Conservation (phyloP, 1,284 basidiomycete genomes). For the Rhodotorula sp. region DNA sequence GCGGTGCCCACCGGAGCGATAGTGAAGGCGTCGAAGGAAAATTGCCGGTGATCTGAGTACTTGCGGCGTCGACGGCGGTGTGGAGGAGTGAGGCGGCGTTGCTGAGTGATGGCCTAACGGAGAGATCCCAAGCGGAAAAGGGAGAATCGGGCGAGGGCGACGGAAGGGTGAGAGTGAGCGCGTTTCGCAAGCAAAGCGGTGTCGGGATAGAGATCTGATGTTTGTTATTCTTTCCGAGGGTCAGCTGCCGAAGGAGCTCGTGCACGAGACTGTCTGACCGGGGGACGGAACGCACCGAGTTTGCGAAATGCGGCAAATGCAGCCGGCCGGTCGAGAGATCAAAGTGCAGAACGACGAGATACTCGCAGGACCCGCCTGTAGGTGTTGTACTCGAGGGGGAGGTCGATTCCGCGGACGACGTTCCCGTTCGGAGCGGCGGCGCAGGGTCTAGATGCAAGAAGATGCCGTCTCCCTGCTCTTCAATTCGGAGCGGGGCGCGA, state of each 20-base stretch:
- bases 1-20: constrained; percentile 18
- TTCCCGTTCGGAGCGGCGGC: neutral
- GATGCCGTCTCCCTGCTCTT: neutral
- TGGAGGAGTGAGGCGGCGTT: constrained; percentile 1
- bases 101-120: constrained; percentile 22
- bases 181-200: constrained; percentile 26
- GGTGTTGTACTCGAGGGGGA: neutral
- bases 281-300: constrained; percentile 6
- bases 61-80: neutral
- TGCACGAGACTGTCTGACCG: neutral
- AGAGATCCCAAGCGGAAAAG: constrained; percentile 25
- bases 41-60: constrained; percentile 22
- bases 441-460: neutral
- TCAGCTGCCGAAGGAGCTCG: neutral
- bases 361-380: constrained; percentile 3
- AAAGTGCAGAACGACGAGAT: constrained; percentile 21
- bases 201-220: constrained; percentile 26
- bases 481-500: neutral
- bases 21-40: constrained; percentile 18
- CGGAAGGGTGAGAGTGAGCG: constrained; percentile 20
- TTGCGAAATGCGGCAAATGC: constrained; percentile 24
- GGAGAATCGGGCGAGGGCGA: neutral
- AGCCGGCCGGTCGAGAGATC: constrained; percentile 10
- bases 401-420: neutral
- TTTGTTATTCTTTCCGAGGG: no score